These are phyloP conservation scores for Tritrichomonas foetus DNA, from an alignment of 208 protist genomes.

Conservation along the genomic window DNA sequence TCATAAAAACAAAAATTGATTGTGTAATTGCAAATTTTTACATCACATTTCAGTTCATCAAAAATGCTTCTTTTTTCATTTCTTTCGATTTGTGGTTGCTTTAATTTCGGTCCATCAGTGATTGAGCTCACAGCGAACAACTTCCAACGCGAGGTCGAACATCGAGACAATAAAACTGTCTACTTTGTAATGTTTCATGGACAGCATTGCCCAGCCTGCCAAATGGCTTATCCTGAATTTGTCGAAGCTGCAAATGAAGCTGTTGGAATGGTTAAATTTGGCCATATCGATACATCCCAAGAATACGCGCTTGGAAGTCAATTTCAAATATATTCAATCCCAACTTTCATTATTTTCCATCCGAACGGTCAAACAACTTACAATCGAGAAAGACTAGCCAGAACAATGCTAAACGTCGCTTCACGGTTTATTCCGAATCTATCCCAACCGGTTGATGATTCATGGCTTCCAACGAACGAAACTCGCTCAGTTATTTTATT, in stretches of 20 bases:
- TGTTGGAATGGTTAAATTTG: not conserved
- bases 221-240: not conserved
- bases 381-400: not conserved
- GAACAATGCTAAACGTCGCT: not conserved
- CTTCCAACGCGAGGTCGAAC: not conserved
- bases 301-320: not conserved
- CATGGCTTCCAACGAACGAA: not conserved
- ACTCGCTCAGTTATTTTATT: not conserved
- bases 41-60: no score
- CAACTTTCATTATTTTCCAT: not conserved
- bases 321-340: not conserved
- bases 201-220: not conserved
- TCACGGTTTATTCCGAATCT: not conserved
- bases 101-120: not conserved
- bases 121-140: not conserved
- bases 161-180: not conserved
- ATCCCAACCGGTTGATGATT: not conserved
- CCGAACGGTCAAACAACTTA: not conserved
- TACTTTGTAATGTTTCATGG: not conserved
- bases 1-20: no score
- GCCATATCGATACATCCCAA: not conserved
- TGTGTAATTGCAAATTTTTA: no score
- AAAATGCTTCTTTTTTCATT: no score
- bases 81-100: no score
- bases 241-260: not conserved